Evolutionary conservation across 768 basidiomycete genomes (phyloP).

Genomic region (Boletus subcaerulescens): DNA sequence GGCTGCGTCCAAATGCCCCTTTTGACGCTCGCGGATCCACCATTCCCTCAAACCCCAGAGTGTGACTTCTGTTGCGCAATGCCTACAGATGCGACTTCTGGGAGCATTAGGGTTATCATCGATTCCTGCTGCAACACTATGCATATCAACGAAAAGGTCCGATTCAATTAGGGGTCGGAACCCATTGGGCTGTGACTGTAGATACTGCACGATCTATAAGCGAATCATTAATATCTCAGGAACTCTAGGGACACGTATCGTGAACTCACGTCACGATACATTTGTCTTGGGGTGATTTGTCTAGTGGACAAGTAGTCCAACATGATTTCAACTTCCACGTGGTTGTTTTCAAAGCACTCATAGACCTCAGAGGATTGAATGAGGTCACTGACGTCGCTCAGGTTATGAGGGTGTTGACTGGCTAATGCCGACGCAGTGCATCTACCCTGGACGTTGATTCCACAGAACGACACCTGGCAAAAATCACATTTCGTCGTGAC

Average conservation of each 20-base stretch:
- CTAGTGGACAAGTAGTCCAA: constrained; percentile 72
- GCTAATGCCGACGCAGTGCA: constrained; percentile 59
- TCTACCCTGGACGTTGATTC: constrained; percentile 71
- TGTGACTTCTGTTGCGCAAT: constrained; percentile 72
- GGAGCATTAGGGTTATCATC: constrained; percentile 59
- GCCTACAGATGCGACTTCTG: constrained; percentile 61
- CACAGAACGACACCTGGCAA: constrained; percentile 80
- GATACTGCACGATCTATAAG: constrained; percentile 57
- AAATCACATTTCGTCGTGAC: constrained; percentile 81
- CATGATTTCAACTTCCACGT: constrained; percentile 80
- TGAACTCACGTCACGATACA: constrained; percentile 69
- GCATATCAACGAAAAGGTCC: constrained; percentile 69
- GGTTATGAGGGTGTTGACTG: constrained; percentile 65
- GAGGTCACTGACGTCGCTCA: constrained; percentile 68
- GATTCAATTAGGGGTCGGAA: constrained; percentile 67
- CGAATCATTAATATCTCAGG: constrained; percentile 4
- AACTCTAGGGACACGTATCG: neutral
- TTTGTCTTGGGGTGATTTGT: constrained; percentile 60
- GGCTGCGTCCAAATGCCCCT: constrained; percentile 56
- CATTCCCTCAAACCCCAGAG: constrained; percentile 76
- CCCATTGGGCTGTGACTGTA: constrained; percentile 56
- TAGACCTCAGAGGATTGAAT: constrained; percentile 75
- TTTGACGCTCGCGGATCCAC: constrained; percentile 79
- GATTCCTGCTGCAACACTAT: constrained; percentile 50
- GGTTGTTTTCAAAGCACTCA: constrained; percentile 76